Conservation (phyloP, 331 rosid genomes). For the Malus hybrid region DNA sequence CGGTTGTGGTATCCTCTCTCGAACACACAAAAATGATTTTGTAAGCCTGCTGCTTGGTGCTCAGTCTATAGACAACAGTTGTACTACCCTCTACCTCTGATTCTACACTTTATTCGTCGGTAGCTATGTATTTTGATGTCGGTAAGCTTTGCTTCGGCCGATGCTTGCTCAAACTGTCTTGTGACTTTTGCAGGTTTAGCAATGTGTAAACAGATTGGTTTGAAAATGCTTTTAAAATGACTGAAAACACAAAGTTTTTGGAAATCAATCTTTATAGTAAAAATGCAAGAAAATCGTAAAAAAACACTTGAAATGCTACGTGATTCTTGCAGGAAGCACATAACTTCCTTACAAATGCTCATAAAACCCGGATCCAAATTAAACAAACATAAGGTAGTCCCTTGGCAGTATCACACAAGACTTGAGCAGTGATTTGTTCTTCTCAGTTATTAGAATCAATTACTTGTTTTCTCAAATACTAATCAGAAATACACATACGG, state of each 20-base stretch:
- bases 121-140: constrained; percentile 26
- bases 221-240: too few relatives aligned
- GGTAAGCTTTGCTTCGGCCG: constrained; percentile 33
- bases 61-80: constrained; percentile 29
- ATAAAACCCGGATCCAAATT: constrained; percentile 71
- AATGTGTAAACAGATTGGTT: constrained; percentile 54
- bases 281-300: too few relatives aligned
- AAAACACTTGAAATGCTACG: too few relatives aligned
- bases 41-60: neutral
- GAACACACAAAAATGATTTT: neutral
- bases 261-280: too few relatives aligned
- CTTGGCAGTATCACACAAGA: constrained; percentile 73
- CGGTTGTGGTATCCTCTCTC: neutral
- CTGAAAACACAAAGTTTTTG: too few relatives aligned
- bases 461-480: too few relatives aligned
- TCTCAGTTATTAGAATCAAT: too few relatives aligned
- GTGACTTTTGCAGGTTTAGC: constrained; percentile 39
- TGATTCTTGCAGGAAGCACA: constrained; percentile 63
- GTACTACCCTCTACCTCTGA: constrained; percentile 32
- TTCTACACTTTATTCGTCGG: constrained; percentile 22
- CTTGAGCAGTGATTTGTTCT: constrained; percentile 25
- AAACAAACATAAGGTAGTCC: constrained; percentile 45
- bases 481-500: too few relatives aligned
- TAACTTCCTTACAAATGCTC: constrained; percentile 61
- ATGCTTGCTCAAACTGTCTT: constrained; percentile 34